phyloP scores from a whole-genome alignment of 805 yeast species.

The Saturnispora halmiae region DNA sequence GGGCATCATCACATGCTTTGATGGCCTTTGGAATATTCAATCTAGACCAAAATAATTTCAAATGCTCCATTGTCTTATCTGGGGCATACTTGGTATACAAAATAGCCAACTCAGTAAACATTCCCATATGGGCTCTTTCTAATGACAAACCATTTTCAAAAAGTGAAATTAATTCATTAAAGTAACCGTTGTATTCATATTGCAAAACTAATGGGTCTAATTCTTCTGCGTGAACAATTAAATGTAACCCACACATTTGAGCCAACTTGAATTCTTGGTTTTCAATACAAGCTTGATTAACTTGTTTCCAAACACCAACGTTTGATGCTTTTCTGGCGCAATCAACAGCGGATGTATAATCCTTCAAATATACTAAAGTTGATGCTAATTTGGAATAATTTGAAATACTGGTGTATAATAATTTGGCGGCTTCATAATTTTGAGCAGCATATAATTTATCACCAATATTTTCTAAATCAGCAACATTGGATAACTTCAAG shows the following conservation, averaged over 20 bases:
- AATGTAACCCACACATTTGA: constrained; percentile 95
- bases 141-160: constrained; percentile 93
- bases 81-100: constrained; percentile 88
- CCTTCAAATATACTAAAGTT: constrained; percentile 85
- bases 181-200: constrained; percentile 86
- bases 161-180: constrained; percentile 81
- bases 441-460: constrained; percentile 75
- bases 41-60: constrained; percentile 97
- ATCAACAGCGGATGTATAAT: constrained; percentile 94
- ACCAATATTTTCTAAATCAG: constrained; percentile 86
- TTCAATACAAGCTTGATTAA: constrained; percentile 91
- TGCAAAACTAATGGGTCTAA: constrained; percentile 78
- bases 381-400: constrained; percentile 95
- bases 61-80: constrained; percentile 86
- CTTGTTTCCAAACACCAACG: constrained; percentile 93
- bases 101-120: constrained; percentile 94
- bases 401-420: constrained; percentile 75
- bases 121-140: constrained; percentile 99
- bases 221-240: constrained; percentile 97
- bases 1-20: constrained; percentile 87
- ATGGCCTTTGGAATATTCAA: constrained; percentile 95
- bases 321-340: constrained; percentile 98
- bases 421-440: constrained; percentile 88
- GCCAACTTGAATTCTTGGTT: constrained; percentile 93
- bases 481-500: constrained; percentile 82